Conservation (phyloP, 495 filamentous ascomycete species). For the Penicillium odoratum region DNA sequence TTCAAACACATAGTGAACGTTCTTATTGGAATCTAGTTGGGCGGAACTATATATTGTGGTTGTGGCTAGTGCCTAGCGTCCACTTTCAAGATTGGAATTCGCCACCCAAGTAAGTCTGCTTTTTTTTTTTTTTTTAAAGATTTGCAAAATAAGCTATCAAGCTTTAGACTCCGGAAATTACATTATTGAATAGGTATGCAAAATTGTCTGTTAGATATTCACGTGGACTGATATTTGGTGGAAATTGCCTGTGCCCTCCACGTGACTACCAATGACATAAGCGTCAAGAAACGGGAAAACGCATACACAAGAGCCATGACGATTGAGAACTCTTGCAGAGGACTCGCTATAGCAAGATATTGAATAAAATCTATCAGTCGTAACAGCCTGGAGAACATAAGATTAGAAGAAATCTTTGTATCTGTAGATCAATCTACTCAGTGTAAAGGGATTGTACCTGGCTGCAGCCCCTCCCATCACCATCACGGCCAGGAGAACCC, state of each 20-base stretch:
- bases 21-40: not conserved
- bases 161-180: too few relatives aligned
- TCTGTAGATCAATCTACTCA: not conserved
- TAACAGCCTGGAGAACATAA: not conserved
- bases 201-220: too few relatives aligned
- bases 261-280: constrained; percentile 27
- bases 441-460: not conserved
- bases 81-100: not conserved
- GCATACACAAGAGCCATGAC: constrained; percentile 15
- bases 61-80: constrained; percentile 1
- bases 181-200: too few relatives aligned
- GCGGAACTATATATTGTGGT: constrained; percentile 3
- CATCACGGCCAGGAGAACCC: constrained; percentile 35
- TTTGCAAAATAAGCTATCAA: not conserved
- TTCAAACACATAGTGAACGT: too few relatives aligned
- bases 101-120: constrained; percentile 1
- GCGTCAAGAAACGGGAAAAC: constrained; percentile 27
- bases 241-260: constrained; percentile 5
- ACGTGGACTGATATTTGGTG: not conserved
- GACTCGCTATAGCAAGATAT: not conserved
- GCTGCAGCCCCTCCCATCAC: constrained; percentile 19
- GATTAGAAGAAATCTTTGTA: not conserved
- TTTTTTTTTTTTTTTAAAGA: too few relatives aligned
- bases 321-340: not conserved
- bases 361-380: not conserved